Percentiles rank a stretch among this genome's conserved stretches.
Conservation (phyloP, 2,329 filamentous ascomycete species). For the Dothideomycetes sp. region DNA sequence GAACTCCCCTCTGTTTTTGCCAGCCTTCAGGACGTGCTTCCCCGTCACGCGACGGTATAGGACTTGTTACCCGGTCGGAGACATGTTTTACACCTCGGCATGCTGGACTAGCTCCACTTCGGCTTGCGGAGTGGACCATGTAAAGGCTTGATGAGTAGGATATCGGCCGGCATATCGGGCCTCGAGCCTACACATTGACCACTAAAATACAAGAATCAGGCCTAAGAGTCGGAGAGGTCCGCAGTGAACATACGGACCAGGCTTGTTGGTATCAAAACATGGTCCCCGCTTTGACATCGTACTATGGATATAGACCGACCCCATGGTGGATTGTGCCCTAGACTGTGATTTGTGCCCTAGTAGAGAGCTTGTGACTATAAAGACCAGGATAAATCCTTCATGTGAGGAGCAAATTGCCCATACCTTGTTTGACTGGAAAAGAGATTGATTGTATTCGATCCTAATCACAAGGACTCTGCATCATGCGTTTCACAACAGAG, state of each 20-base stretch:
- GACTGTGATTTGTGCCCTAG: neutral
- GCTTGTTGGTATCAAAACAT: conserved; percentile 4
- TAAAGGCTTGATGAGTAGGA: too few species aligned
- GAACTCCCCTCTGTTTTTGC: conserved; percentile 5
- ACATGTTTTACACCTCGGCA: too few species aligned
- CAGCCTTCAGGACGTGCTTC: conserved; percentile 1
- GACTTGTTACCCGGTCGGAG: too few species aligned
- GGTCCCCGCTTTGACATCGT: conserved; percentile 4
- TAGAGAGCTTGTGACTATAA: neutral
- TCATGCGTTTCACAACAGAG: conserved; percentile 12
- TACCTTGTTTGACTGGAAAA: conserved; percentile 6
- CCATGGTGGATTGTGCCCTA: conserved; percentile 1
- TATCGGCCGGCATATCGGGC: too few species aligned
- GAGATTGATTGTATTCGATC: conserved; percentile 9
- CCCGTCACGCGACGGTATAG: too few species aligned
- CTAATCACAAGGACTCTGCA: conserved; percentile 3
- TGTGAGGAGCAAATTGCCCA: conserved; percentile 1
- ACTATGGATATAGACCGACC: neutral
- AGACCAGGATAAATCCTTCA: neutral
- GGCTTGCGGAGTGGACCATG: too few species aligned
- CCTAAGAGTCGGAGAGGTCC: too few species aligned
- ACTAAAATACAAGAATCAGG: too few species aligned
- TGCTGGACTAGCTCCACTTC: too few species aligned
- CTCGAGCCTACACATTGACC: too few species aligned
- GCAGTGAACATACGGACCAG: too few species aligned